phyloP scores from a whole-genome alignment of 192 early-diverging fungal species.

The Gigaspora rosea region DNA sequence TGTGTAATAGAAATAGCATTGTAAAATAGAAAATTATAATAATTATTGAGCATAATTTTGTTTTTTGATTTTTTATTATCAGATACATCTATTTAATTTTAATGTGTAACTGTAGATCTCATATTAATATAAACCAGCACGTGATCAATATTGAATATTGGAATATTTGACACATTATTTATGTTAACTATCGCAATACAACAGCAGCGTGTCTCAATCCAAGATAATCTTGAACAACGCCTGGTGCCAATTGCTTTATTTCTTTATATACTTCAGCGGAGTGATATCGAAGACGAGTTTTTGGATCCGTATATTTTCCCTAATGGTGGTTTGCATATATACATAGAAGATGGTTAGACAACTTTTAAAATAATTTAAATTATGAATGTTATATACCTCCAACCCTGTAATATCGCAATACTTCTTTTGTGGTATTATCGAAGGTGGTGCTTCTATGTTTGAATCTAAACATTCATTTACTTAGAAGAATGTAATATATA shows the following conservation, averaged over 20 bases:
- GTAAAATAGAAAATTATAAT: constrained; percentile 7
- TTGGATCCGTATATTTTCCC: constrained; percentile 86
- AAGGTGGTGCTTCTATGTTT: constrained; percentile 83
- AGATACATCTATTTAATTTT: too few species aligned
- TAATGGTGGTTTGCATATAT: constrained; percentile 11
- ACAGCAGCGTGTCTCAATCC: constrained; percentile 78
- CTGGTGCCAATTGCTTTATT: constrained; percentile 70
- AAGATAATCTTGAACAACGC: constrained; percentile 79
- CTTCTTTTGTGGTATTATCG: constrained; percentile 80
- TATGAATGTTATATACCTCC: constrained; percentile 49
- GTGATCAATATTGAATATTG: background rate
- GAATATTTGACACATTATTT: background rate
- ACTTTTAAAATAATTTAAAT: constrained; percentile 1
- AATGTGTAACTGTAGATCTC: too few species aligned
- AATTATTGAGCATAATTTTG: too few species aligned
- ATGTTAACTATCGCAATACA: constrained; percentile 46
- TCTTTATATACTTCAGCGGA: constrained; percentile 80
- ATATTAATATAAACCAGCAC: too few species aligned
- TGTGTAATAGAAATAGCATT: constrained; percentile 22
- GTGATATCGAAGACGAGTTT: constrained; percentile 80
- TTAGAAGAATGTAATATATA: constrained; percentile 15
- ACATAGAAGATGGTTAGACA: background rate
- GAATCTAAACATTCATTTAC: constrained; percentile 56
- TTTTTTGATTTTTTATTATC: too few species aligned
- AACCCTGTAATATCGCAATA: constrained; percentile 92